Evolutionary conservation across 2,329 filamentous ascomycete genomes (phyloP).

Genomic region (Bisporella sp.): DNA sequence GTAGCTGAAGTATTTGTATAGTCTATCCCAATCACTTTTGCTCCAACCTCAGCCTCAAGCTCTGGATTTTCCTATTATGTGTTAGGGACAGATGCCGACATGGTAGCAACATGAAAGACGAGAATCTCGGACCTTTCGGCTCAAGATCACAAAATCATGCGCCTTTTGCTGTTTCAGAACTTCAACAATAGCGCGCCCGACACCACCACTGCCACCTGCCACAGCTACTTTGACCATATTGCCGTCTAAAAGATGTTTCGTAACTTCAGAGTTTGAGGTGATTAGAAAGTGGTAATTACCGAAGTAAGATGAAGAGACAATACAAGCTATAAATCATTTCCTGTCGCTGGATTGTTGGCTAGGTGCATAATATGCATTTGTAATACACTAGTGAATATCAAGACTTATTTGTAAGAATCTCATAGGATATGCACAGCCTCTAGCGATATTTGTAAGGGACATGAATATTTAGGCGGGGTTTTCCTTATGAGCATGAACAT

Average conservation of each 20-base stretch:
- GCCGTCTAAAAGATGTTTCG: background rate
- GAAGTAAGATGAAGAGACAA: background rate
- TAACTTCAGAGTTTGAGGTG: background rate
- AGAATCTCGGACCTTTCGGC: slow-evolving; percentile 18
- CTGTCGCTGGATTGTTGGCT: too few relatives aligned
- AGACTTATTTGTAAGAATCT: too few relatives aligned
- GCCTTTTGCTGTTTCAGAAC: slow-evolving; percentile 21
- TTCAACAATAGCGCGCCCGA: slow-evolving; percentile 21
- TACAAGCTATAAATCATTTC: background rate
- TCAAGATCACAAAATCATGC: slow-evolving; percentile 23
- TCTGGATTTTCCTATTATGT: background rate
- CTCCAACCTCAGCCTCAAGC: slow-evolving; percentile 1
- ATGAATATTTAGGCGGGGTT: too few relatives aligned
- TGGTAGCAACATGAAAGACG: background rate
- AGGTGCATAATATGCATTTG: too few relatives aligned
- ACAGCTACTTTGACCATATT: slow-evolving; percentile 1
- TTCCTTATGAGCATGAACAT: too few relatives aligned
- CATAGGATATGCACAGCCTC: too few relatives aligned
- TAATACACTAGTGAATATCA: too few relatives aligned
- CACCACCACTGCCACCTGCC: slow-evolving; percentile 22
- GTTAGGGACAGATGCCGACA: background rate
- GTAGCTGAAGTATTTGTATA: slow-evolving; percentile 1
- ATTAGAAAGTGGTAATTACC: background rate
- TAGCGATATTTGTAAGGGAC: too few relatives aligned
- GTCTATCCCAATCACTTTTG: slow-evolving; percentile 7